Conservation (phyloP, 495 filamentous ascomycete genomes). For the Tuber borchii region DNA sequence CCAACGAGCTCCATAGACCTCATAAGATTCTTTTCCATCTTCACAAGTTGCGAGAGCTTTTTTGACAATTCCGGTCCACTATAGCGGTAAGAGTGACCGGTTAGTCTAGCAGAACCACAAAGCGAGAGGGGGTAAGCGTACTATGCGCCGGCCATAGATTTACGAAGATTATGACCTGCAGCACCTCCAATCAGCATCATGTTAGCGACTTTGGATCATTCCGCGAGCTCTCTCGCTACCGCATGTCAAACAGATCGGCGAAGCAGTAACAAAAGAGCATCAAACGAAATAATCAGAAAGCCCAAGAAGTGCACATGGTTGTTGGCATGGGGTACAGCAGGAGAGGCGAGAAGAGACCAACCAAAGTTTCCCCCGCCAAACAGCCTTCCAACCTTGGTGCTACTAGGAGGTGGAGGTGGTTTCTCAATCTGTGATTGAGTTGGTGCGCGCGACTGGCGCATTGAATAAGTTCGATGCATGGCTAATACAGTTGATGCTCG, state of each 20-base stretch:
- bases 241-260: neutral
- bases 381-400: constrained; percentile 80
- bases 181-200: constrained; percentile 36
- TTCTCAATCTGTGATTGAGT: constrained; percentile 86
- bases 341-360: constrained; percentile 45
- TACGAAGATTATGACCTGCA: constrained; percentile 88
- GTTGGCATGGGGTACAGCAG: constrained; percentile 3
- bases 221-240: constrained; percentile 9
- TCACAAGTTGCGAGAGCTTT: constrained; percentile 94
- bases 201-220: constrained; percentile 39
- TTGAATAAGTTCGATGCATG: constrained; percentile 98
- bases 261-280: neutral
- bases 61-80: constrained; percentile 86
- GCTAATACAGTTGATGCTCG: constrained; percentile 11
- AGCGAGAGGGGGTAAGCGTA: constrained; percentile 18
- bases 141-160: constrained; percentile 78
- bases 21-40: constrained; percentile 99
- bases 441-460: constrained; percentile 91
- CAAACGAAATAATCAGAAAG: constrained; percentile 7
- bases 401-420: constrained; percentile 83
- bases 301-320: constrained; percentile 5
- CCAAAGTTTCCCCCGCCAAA: constrained; percentile 81
- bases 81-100: constrained; percentile 10
- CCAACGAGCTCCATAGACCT: constrained; percentile 93
- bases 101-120: neutral